Evolutionary conservation across 2,329 filamentous ascomycete species (phyloP), one percentile per base, ranked within the genome.

Genomic region (Parasarocladium wereldwijsianum): DNA sequence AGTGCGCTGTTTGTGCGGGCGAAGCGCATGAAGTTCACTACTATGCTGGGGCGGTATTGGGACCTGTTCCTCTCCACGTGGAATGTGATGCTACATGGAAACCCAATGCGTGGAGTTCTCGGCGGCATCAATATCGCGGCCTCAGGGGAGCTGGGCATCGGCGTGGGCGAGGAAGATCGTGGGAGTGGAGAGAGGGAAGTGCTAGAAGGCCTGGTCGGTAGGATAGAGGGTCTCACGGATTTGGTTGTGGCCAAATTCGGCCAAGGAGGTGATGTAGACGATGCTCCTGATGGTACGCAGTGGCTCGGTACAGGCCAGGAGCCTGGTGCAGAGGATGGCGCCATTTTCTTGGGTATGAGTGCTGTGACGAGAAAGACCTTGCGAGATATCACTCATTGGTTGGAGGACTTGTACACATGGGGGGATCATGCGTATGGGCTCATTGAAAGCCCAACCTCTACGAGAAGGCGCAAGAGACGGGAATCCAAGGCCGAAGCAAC

Each of bases 131-230:
- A 93, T 51, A 64, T 98, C 18, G 83, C 86, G 9, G 82, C 79
- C 6, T 85, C 83, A 19, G 87, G 90, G 12, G 87, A 96, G 54
- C 68, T 96, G 16, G 90, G 90, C 11, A 71, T 94, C 26, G 90
- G 90, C 0, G 90, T 96, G 1, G 90, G 90, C 12, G 90, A 96
- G 50, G 90, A 96, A 56, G 83, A 94, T 32, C 78, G 85, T 50
- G 87, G 87, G 4, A 94, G 87, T 47, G 85, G 85, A 18, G 87
- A 96, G 57, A 67, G 87, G 43, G 87, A 92, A 43, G 87, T 96
- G 1, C 60, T 98, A 2, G 87, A 96, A 51, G 84, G 84, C n/a
- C 72, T 93, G 37, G 73, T 84, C 2, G 66, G 65, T 8, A 66
- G 81, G 32, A 81, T 83, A 15, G 77, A 90, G 30, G 90, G 90